A percentile compares a stretch with the other conserved stretches of the same genome.
Evolutionary conservation across 176 grass and related monocot species (phyloP).

Genomic region (Panicum miliaceum): DNA sequence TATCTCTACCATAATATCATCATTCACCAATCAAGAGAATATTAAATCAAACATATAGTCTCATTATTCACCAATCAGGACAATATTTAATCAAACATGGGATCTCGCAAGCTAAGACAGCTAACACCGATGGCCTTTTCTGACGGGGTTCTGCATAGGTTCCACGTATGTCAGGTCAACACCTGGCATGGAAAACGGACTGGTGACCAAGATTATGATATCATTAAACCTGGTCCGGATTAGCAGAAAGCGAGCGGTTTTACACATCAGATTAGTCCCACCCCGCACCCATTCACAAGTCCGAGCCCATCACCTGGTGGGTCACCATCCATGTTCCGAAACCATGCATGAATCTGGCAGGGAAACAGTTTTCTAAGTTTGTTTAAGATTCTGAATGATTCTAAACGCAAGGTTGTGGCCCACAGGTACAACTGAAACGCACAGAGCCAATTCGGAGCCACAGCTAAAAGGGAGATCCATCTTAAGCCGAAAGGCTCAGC

Average conservation of each 20-base stretch:
- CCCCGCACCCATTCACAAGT: conserved; percentile 18
- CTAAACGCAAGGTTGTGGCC: conserved; percentile 33
- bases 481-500: conserved; percentile 5
- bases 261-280: conserved; percentile 57
- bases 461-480: conserved; percentile 34
- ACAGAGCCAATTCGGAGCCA: conserved; percentile 17
- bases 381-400: conserved; percentile 33
- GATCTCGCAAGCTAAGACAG: conserved; percentile 12
- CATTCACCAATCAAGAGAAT: not conserved
- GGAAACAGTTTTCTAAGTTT: not conserved
- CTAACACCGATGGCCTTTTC: conserved; percentile 38
- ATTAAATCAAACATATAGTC: too few species aligned
- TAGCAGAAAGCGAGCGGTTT: conserved; percentile 47
- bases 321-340: conserved; percentile 45
- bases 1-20: conserved; percentile 14
- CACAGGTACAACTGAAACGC: conserved; percentile 36
- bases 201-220: conserved; percentile 23
- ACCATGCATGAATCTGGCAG: conserved; percentile 41
- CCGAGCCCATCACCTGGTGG: conserved; percentile 50
- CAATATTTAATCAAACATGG: not conserved
- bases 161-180: conserved; percentile 40
- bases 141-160: conserved; percentile 51
- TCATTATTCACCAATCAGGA: not conserved
- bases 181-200: conserved; percentile 18
- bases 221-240: conserved; percentile 35